Conservation (phyloP, 2,329 filamentous ascomycete species). For the Exophiala phaeomuriformis region DNA sequence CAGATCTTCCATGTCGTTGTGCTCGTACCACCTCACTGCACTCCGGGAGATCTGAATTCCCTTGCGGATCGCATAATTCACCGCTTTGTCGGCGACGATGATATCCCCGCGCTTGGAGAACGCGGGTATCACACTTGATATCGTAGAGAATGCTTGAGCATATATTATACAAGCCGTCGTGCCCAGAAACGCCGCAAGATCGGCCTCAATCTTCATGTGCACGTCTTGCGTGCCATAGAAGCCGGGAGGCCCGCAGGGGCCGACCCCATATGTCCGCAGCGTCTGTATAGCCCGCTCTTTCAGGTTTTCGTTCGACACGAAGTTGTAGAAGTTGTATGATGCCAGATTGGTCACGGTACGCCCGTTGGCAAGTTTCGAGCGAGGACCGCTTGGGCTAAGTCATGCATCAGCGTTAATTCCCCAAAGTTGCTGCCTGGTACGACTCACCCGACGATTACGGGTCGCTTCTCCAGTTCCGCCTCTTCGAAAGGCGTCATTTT, state of each 20-base stretch:
- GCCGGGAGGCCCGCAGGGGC: slow-evolving; percentile 89
- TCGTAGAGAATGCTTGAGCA: slow-evolving; percentile 90
- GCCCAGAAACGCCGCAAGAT: slow-evolving; percentile 84
- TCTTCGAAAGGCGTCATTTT: slow-evolving; percentile 68
- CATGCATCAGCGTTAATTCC: not conserved
- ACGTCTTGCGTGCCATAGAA: slow-evolving; percentile 99
- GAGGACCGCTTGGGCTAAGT: slow-evolving; percentile 74
- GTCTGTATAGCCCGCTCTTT: slow-evolving; percentile 94
- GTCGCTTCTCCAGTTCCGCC: slow-evolving; percentile 72
- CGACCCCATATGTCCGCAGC: slow-evolving; percentile 89
- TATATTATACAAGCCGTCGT: slow-evolving; percentile 89
- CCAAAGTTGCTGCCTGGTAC: too few species aligned
- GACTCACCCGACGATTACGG: slow-evolving; percentile 76
- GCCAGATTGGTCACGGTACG: slow-evolving; percentile 89
- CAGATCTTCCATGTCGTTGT: slow-evolving; percentile 91
- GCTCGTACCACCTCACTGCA: slow-evolving; percentile 86
- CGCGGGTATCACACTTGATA: slow-evolving; percentile 91
- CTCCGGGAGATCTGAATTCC: slow-evolving; percentile 89
- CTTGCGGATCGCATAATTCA: slow-evolving; percentile 90
- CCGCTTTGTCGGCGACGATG: slow-evolving; percentile 87
- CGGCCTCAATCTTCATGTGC: slow-evolving; percentile 91
- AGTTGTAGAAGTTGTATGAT: slow-evolving; percentile 96
- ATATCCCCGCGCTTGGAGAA: slow-evolving; percentile 97
- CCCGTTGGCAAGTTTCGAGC: slow-evolving; percentile 79
- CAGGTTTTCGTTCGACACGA: slow-evolving; percentile 82